Evolutionary conservation across 106 monocot genomes (phyloP).

Genomic region (Acorus gramineus): DNA sequence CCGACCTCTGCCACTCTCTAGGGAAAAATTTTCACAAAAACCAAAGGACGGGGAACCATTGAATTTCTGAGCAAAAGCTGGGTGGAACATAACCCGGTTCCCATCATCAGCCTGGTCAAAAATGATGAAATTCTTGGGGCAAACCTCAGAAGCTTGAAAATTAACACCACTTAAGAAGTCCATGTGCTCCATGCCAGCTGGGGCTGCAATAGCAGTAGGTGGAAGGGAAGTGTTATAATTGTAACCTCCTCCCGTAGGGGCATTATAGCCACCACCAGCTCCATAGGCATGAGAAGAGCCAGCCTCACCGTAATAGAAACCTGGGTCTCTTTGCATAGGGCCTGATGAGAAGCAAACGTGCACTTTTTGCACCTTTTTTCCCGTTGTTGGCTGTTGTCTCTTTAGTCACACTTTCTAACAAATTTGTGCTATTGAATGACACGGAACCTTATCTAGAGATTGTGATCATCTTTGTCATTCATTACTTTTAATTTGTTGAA

Average conservation of each 20-base stretch:
- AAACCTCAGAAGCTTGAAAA: slow-evolving; percentile 36
- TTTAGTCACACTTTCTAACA: too few relatives aligned
- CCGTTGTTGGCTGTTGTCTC: too few relatives aligned
- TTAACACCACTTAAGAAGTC: slow-evolving; percentile 27
- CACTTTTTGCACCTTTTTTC: too few relatives aligned
- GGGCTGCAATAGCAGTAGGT: slow-evolving; percentile 9
- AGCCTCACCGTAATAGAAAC: slow-evolving; percentile 13
- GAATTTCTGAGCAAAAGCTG: slow-evolving; percentile 35
- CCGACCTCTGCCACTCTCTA: slow-evolving; percentile 6
- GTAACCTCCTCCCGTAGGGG: slow-evolving; percentile 12
- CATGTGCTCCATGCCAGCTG: slow-evolving; percentile 7
- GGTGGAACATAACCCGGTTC: slow-evolving; percentile 49
- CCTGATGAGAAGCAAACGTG: not conserved
- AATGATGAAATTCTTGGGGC: slow-evolving; percentile 52
- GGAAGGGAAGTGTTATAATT: slow-evolving; percentile 10
- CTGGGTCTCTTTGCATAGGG: slow-evolving; percentile 49
- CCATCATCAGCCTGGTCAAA: slow-evolving; percentile 46
- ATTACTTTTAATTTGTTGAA: too few relatives aligned
- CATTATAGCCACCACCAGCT: slow-evolving; percentile 10
- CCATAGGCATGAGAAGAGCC: slow-evolving; percentile 17
- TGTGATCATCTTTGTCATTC: slow-evolving; percentile 5
- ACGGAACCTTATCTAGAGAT: slow-evolving; percentile 3
- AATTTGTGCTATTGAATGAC: too few relatives aligned
- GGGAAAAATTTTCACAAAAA: slow-evolving; percentile 2
- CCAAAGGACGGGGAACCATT: slow-evolving; percentile 4